Evolutionary conservation across 2,329 filamentous ascomycete genomes (phyloP).

Genomic region (Fusarium coicis): DNA sequence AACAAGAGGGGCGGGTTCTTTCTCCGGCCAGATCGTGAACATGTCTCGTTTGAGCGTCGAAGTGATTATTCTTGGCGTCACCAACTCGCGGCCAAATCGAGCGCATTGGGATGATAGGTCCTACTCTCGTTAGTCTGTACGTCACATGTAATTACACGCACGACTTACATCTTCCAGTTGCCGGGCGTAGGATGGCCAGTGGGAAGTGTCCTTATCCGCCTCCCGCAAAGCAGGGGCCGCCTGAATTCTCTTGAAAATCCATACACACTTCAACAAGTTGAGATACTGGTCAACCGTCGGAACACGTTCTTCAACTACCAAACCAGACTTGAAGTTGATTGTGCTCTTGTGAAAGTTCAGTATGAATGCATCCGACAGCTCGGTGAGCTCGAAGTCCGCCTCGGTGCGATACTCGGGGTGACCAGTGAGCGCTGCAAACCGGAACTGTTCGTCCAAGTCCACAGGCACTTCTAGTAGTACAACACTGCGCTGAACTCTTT

Average conservation of each 20-base stretch:
- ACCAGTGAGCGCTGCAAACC: slow-evolving; percentile 35
- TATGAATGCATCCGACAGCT: slow-evolving; percentile 49
- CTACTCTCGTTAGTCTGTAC: slow-evolving; percentile 26
- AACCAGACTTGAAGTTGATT: slow-evolving; percentile 37
- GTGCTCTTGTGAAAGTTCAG: slow-evolving; percentile 45
- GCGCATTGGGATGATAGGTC: slow-evolving; percentile 43
- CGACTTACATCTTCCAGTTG: slow-evolving; percentile 48
- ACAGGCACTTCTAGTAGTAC: slow-evolving; percentile 34
- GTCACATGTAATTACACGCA: not conserved
- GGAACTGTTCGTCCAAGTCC: slow-evolving; percentile 40
- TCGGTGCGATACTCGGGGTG: slow-evolving; percentile 35
- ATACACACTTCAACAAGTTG: slow-evolving; percentile 49
- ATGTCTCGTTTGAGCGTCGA: slow-evolving; percentile 36
- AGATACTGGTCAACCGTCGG: slow-evolving; percentile 45
- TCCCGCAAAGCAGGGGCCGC: slow-evolving; percentile 22
- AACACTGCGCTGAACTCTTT: slow-evolving; percentile 29
- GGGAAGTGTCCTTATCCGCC: slow-evolving; percentile 39
- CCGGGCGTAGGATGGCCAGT: slow-evolving; percentile 50
- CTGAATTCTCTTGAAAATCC: slow-evolving; percentile 43
- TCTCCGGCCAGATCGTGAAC: slow-evolving; percentile 48
- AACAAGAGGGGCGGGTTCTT: slow-evolving; percentile 40
- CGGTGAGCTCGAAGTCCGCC: slow-evolving; percentile 38
- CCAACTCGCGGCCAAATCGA: slow-evolving; percentile 44
- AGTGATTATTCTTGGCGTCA: slow-evolving; percentile 36
- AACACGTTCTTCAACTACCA: slow-evolving; percentile 42